Conservation (phyloP, 495 filamentous ascomycete genomes). For the Neurospora sp. region DNA sequence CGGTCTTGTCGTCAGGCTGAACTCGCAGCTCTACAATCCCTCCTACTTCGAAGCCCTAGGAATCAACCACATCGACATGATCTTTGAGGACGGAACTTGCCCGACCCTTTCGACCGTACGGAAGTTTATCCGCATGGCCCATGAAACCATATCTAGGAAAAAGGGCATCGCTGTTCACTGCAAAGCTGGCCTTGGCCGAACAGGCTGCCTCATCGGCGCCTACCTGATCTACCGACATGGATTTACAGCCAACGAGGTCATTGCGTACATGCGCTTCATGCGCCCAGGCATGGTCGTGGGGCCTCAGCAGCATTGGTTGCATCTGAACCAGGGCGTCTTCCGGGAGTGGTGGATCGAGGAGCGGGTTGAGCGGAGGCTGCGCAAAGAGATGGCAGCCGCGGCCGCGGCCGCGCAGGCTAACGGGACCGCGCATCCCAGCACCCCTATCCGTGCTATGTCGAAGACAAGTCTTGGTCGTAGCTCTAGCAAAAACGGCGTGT, state of each 20-base stretch:
- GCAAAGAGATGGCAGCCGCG: constrained; percentile 44
- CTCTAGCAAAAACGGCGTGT: constrained; percentile 41
- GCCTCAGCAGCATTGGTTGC: constrained; percentile 98
- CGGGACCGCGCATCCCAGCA: constrained; percentile 44
- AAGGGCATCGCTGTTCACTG: constrained; percentile 94
- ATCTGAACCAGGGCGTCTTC: constrained; percentile 93
- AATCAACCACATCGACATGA: constrained; percentile 96
- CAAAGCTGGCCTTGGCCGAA: constrained; percentile 95
- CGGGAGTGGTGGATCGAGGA: constrained; percentile 98
- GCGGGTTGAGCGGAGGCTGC: constrained; percentile 50
- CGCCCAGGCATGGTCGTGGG: constrained; percentile 98
- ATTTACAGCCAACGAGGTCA: constrained; percentile 98
- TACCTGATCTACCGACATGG: constrained; percentile 96
- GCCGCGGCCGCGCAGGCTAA: constrained; percentile 22
- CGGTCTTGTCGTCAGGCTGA: constrained; percentile 87
- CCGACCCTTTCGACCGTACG: constrained; percentile 75
- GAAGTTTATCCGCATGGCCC: constrained; percentile 88
- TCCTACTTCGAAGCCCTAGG: constrained; percentile 92
- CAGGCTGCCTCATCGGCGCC: constrained; percentile 87
- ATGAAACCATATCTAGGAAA: constrained; percentile 82
- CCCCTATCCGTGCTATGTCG: constrained; percentile 69
- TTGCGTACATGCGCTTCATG: constrained; percentile 99
- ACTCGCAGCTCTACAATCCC: constrained; percentile 89
- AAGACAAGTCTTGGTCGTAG: constrained; percentile 32
- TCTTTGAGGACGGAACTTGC: constrained; percentile 97